These are phyloP conservation scores for Podospora sp. DNA, from an alignment of 495 filamentous ascomycete species.

Conservation along the genomic window DNA sequence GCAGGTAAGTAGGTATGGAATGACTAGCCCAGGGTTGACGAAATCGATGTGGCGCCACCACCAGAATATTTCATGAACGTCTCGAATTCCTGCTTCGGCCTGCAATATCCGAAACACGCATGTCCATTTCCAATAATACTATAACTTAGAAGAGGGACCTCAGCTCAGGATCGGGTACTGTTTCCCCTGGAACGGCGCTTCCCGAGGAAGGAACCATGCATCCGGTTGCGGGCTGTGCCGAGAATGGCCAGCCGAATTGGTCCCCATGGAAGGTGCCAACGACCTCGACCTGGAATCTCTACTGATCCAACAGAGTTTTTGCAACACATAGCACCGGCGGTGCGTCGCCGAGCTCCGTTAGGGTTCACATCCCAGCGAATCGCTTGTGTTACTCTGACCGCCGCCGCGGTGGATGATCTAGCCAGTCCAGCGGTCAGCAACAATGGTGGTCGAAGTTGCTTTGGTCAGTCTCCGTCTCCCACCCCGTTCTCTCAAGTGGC, in stretches of 20 bases:
- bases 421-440: background rate
- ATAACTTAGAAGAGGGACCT: too few species aligned
- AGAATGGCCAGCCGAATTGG: background rate
- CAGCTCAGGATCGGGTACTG: too few species aligned
- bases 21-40: too few species aligned
- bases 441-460: background rate
- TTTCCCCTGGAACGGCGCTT: background rate
- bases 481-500: background rate
- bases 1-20: background rate
- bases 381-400: background rate
- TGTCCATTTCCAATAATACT: background rate
- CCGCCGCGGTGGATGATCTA: background rate
- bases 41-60: too few species aligned
- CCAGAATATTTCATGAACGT: too few species aligned
- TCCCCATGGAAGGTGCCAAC: background rate
- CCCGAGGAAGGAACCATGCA: background rate
- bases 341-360: background rate
- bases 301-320: too few species aligned
- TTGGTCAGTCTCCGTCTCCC: background rate
- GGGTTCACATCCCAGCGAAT: background rate
- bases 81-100: too few species aligned
- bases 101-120: background rate
- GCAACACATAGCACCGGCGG: too few species aligned
- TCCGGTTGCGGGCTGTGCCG: background rate
- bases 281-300: background rate